Conservation (phyloP, 441 rosid genomes). For the Gossypium gossypioides region DNA sequence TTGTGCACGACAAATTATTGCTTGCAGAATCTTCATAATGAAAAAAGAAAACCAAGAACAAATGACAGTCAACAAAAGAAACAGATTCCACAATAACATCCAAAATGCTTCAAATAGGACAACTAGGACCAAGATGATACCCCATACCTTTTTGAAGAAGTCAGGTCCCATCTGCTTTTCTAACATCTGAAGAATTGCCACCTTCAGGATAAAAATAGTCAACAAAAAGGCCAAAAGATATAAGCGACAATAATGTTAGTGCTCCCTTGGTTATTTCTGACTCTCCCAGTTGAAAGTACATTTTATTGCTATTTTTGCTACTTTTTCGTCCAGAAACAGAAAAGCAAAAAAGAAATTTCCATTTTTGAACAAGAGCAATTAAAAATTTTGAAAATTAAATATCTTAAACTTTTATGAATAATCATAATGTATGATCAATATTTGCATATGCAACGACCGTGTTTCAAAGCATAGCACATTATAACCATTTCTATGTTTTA, state of each 20-base stretch:
- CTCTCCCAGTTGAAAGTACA: not conserved
- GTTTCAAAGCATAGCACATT: not conserved
- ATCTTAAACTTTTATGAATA: not conserved
- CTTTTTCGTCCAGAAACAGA: not conserved
- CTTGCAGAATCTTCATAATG: conserved; percentile 72
- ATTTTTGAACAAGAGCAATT: not conserved
- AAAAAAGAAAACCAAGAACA: conserved; percentile 1
- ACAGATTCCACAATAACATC: not conserved
- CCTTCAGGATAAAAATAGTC: conserved; percentile 37
- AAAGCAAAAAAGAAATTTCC: too few species aligned
- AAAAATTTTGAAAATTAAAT: not conserved
- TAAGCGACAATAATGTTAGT: not conserved
- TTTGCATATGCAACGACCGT: not conserved
- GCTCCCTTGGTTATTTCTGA: not conserved
- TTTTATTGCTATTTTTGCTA: not conserved
- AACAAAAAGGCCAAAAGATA: conserved; percentile 4
- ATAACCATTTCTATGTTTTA: not conserved
- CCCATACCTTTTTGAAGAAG: conserved; percentile 74
- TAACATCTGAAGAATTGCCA: conserved; percentile 90
- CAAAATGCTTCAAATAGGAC: not conserved
- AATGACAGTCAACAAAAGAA: not conserved
- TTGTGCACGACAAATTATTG: conserved; percentile 66
- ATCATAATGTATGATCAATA: not conserved
- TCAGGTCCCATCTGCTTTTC: conserved; percentile 99
- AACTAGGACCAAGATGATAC: conserved; percentile 5